phyloP scores from a whole-genome alignment of 306 rosid genomes.

The Delonix regia region DNA sequence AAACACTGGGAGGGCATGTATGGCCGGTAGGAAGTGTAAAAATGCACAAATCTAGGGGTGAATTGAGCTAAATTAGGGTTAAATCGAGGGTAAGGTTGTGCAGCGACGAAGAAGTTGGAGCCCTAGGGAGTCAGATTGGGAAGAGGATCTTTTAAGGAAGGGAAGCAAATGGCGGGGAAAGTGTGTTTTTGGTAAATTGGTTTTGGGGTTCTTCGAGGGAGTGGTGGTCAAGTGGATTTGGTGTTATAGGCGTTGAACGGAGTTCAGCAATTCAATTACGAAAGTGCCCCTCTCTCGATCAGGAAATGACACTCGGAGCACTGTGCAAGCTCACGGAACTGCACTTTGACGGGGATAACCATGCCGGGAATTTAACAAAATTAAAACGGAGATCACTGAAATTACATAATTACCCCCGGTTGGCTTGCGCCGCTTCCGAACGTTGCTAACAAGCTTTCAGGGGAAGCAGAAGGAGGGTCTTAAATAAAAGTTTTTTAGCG shows the following conservation, averaged over 20 bases:
- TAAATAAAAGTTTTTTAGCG: background rate
- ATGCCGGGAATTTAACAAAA: background rate
- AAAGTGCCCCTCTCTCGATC: slow-evolving; percentile 19
- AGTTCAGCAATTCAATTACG: slow-evolving; percentile 2
- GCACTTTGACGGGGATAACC: background rate
- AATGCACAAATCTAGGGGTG: slow-evolving; percentile 40
- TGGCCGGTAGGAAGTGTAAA: slow-evolving; percentile 38
- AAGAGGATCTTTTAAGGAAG: slow-evolving; percentile 36
- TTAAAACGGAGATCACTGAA: background rate
- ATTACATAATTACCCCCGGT: slow-evolving; percentile 11
- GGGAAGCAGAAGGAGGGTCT: background rate
- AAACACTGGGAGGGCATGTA: slow-evolving; percentile 57
- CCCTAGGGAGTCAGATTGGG: slow-evolving; percentile 64
- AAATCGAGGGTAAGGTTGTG: background rate
- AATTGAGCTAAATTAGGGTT: slow-evolving; percentile 56
- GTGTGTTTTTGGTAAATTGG: slow-evolving; percentile 39
- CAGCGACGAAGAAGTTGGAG: slow-evolving; percentile 30
- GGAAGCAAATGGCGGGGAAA: slow-evolving; percentile 94
- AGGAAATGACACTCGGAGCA: background rate
- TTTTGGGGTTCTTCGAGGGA: slow-evolving; percentile 39
- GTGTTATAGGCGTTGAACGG: slow-evolving; percentile 33
- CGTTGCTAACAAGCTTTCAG: background rate
- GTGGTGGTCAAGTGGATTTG: slow-evolving; percentile 35
- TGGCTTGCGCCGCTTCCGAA: background rate
- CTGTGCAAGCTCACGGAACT: background rate